phyloP scores from a whole-genome alignment of 768 basidiomycete genomes.

The Neoboletus subvelutipes region DNA sequence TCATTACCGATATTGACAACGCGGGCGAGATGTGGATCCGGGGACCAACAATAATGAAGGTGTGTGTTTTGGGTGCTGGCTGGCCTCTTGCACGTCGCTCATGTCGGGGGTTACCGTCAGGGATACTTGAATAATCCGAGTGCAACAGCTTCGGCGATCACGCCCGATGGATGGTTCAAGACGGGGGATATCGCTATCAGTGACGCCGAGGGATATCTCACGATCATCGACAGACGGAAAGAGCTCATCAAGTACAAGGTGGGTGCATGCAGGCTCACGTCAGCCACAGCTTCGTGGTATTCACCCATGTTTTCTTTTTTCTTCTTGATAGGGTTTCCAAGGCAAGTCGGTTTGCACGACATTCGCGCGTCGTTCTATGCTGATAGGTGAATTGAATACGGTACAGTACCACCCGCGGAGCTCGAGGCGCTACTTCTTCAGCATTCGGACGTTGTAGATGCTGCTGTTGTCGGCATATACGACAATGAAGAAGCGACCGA shows the following conservation, averaged over 20 bases:
- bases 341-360: conserved; percentile 37
- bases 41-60: conserved; percentile 81
- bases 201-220: conserved; percentile 70
- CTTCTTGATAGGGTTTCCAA: conserved; percentile 62
- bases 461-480: conserved; percentile 77
- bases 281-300: background rate
- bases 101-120: conserved; percentile 29
- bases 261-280: background rate
- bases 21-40: conserved; percentile 82
- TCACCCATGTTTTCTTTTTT: too few species aligned
- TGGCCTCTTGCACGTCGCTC: background rate
- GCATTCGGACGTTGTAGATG: conserved; percentile 76
- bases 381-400: background rate
- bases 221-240: conserved; percentile 72
- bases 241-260: conserved; percentile 79
- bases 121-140: conserved; percentile 73
- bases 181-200: conserved; percentile 78
- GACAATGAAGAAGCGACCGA: conserved; percentile 73
- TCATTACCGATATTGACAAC: conserved; percentile 34
- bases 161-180: conserved; percentile 79
- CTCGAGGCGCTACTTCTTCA: conserved; percentile 74
- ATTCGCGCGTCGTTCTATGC: background rate
- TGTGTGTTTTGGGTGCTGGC: conserved; percentile 25
- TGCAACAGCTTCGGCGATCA: conserved; percentile 71
- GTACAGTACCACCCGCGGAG: conserved; percentile 80